Evolutionary conservation across 2,329 filamentous ascomycete genomes (phyloP), one percentile per base, ranked within the genome.

Genomic region (Fusarium sambucinum): DNA sequence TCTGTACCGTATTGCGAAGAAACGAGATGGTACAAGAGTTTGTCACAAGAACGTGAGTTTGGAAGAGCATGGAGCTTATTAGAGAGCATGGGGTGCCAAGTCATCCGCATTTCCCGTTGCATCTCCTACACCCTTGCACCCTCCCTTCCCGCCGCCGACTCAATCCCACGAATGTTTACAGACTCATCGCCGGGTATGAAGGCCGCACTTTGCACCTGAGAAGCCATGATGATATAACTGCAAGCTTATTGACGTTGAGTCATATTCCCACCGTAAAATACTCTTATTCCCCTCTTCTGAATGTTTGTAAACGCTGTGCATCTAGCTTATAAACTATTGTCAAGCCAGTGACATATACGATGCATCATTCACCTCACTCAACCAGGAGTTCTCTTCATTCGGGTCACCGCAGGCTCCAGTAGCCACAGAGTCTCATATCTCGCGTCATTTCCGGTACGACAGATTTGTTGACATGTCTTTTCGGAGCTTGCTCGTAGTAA

Each of bases 71-170:
- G 53, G 55, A 66, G 59, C 68, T 57, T 61, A 25, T 38, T 38
- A 38, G 35, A 32, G 55, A 69, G 50, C 61, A 61, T 64, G 69
- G 69, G 69, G 60, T 64, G 66, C 71, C 72, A 74, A 59, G 68
- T 73, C 72, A 75, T 75, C 73, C 69, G 67, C 67, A 72, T 74
- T 72, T 72, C 60, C 70, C 65, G 69, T 71, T 66, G 55, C 72
- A 67, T 72, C 64, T 67, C 65, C 55, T 67, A 70, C 72, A 73
- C 69, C 67, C 63, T 68, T 70, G 55, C 58, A 70, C 67, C 47
- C 47, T 55, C 73, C 69, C 63, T 45, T 59, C 71, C 72, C 63
- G 33, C 71, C 62, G 47, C 74, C 63, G 57, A 72, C 60, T 70
- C 48, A 55, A 67, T 68, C 33, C 41, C 62, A 56, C 23, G 25